A percentile compares a stretch with the other conserved stretches of the same genome.
These are phyloP conservation scores for Castanea crenata DNA, from an alignment of 306 rosid species.

Conservation along the genomic window DNA sequence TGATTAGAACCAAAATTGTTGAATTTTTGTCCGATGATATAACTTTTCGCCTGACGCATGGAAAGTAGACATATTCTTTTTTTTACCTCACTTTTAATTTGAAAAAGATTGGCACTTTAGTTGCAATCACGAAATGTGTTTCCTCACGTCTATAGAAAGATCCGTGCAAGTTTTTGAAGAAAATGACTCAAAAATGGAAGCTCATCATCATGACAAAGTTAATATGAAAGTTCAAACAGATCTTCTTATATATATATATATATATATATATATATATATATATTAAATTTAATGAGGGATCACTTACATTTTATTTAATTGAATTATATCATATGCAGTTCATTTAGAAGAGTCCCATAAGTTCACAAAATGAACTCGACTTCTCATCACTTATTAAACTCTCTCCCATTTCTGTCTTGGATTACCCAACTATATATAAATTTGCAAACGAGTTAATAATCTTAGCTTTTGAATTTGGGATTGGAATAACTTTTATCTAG, in stretches of 20 bases:
- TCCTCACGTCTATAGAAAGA: neutral
- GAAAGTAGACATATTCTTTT: too few relatives aligned
- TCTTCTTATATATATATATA: too few relatives aligned
- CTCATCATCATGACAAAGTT: neutral
- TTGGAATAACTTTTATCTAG: too few relatives aligned
- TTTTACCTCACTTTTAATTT: neutral
- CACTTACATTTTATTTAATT: neutral
- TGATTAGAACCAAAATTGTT: neutral
- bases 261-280: too few relatives aligned
- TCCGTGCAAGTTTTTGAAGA: slow-evolving; percentile 14
- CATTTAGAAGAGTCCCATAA: neutral
- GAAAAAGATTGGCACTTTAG: neutral
- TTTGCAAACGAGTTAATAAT: too few relatives aligned
- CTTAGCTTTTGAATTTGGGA: too few relatives aligned
- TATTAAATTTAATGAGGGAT: too few relatives aligned
- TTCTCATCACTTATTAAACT: neutral
- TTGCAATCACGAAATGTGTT: neutral
- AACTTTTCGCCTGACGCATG: too few relatives aligned
- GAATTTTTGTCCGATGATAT: neutral
- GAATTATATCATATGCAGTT: neutral
- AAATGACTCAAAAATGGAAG: neutral
- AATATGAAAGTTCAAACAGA: neutral
- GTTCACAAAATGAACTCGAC: neutral
- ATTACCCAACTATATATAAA: neutral
- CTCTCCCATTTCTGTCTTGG: neutral